Conservation (phyloP, 768 basidiomycete genomes). For the Tulasnella sp. region DNA sequence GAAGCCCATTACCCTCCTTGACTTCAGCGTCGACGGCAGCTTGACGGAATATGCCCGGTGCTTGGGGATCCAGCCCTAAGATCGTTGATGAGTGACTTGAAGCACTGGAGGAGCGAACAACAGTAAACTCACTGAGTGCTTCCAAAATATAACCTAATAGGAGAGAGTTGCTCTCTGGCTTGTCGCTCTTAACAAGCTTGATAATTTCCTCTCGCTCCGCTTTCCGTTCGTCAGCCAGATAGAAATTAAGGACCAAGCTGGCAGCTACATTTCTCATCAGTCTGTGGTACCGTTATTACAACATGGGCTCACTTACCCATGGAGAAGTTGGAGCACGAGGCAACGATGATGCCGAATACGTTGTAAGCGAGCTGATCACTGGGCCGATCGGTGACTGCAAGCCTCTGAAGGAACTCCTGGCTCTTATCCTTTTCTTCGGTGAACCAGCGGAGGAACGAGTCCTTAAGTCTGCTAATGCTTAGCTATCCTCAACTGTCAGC, state of each 20-base stretch:
- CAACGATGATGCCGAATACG: conserved; percentile 60
- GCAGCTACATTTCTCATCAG: neutral
- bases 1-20: neutral
- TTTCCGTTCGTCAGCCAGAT: conserved; percentile 33
- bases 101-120: neutral
- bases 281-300: neutral
- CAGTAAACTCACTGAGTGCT: conserved; percentile 26
- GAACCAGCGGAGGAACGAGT: neutral
- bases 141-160: conserved; percentile 41
- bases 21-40: conserved; percentile 1
- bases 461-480: conserved; percentile 50
- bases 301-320: conserved; percentile 42
- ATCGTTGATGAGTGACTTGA: neutral
- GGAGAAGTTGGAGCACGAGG: conserved; percentile 54
- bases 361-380: conserved; percentile 55
- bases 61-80: conserved; percentile 15
- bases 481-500: conserved; percentile 35
- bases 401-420: conserved; percentile 19
- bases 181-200: conserved; percentile 23
- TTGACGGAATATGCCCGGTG: conserved; percentile 8
- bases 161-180: conserved; percentile 22
- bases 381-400: conserved; percentile 45
- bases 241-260: conserved; percentile 45
- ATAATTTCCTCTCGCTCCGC: conserved; percentile 32
- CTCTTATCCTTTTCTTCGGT: neutral